These are phyloP conservation scores for Phytophthora tubulina DNA, from an alignment of 352 stramenopile species.

Conservation along the genomic window DNA sequence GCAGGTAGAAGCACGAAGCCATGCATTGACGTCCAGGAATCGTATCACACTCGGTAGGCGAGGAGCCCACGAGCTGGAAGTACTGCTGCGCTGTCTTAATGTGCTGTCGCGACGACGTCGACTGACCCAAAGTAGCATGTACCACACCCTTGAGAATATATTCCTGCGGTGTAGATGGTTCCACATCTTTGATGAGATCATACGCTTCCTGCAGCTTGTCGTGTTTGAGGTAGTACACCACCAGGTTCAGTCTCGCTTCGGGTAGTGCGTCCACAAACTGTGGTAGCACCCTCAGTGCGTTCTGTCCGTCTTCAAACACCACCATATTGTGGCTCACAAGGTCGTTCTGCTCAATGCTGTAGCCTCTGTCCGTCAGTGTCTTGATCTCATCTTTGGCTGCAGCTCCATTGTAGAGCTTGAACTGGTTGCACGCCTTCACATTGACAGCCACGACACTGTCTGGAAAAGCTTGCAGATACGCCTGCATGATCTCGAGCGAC, in stretches of 20 bases:
- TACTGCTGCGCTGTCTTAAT: slow-evolving; percentile 95
- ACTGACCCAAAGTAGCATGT: slow-evolving; percentile 92
- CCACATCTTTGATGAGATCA: slow-evolving; percentile 95
- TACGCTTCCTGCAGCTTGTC: slow-evolving; percentile 95
- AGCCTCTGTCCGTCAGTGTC: slow-evolving; percentile 90
- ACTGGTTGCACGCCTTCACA: slow-evolving; percentile 98
- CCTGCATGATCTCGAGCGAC: slow-evolving; percentile 96
- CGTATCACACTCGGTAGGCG: slow-evolving; percentile 96
- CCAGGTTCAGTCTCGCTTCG: slow-evolving; percentile 96
- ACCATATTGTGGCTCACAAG: slow-evolving; percentile 97
- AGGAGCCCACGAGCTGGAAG: slow-evolving; percentile 95
- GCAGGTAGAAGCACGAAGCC: slow-evolving; percentile 97
- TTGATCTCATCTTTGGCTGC: slow-evolving; percentile 96
- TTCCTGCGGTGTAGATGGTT: slow-evolving; percentile 94
- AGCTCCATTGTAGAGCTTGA: slow-evolving; percentile 97
- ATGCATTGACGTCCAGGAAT: slow-evolving; percentile 98
- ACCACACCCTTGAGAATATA: slow-evolving; percentile 94
- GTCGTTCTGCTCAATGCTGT: slow-evolving; percentile 92
- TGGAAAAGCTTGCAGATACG: slow-evolving; percentile 94
- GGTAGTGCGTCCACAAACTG: slow-evolving; percentile 93
- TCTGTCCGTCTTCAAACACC: slow-evolving; percentile 95
- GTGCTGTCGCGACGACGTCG: slow-evolving; percentile 89
- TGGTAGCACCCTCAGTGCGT: slow-evolving; percentile 94
- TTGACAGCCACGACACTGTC: slow-evolving; percentile 95
- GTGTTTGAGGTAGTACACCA: slow-evolving; percentile 94